A percentile compares a stretch with the other conserved stretches of the same genome.
Evolutionary conservation across 1,284 basidiomycete genomes (phyloP).

Genomic region (Rugosomyces carneus): DNA sequence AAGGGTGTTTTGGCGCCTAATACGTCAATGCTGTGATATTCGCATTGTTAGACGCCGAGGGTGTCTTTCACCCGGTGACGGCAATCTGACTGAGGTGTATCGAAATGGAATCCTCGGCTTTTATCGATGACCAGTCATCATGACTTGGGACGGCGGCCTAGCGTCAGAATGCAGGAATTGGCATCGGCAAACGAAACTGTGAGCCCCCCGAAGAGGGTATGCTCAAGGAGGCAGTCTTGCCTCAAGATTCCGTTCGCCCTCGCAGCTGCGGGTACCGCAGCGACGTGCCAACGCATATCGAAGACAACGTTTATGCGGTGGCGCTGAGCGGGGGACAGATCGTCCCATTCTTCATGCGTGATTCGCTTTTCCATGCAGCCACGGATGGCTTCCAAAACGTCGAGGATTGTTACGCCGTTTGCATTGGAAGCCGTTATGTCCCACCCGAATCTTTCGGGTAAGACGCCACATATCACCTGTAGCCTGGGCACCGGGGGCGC

Average conservation of each 20-base stretch:
- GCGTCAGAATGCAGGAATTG: constrained; percentile 38
- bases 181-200: constrained; percentile 30
- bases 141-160: constrained; percentile 24
- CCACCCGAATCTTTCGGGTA: constrained; percentile 35
- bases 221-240: constrained; percentile 40
- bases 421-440: constrained; percentile 31
- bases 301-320: constrained; percentile 34
- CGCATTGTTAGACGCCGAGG: not conserved
- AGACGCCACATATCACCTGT: constrained; percentile 39
- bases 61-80: not conserved
- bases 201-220: constrained; percentile 45
- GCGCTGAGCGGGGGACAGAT: constrained; percentile 34
- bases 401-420: constrained; percentile 39
- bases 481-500: constrained; percentile 33
- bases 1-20: not conserved
- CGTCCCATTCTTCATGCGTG: constrained; percentile 34
- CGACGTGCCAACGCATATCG: constrained; percentile 34
- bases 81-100: not conserved
- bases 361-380: constrained; percentile 31
- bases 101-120: not conserved
- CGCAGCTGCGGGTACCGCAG: constrained; percentile 26
- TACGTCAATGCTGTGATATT: not conserved
- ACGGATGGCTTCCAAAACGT: constrained; percentile 41
- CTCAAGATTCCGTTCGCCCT: constrained; percentile 37
- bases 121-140: not conserved